phyloP scores from a whole-genome alignment of 192 early-diverging fungal genomes.

The Coemansia reversa region DNA sequence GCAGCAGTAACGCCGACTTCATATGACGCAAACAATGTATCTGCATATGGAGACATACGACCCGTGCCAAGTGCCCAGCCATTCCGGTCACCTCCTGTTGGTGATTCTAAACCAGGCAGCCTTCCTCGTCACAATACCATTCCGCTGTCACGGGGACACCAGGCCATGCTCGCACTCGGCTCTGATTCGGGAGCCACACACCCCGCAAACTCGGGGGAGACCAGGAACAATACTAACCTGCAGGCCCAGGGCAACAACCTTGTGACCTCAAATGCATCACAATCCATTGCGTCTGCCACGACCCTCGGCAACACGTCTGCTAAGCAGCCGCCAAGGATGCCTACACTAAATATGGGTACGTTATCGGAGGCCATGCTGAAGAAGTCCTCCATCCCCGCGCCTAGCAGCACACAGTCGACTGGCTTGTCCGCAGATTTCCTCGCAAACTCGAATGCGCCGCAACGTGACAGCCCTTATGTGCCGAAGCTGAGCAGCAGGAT shows the following conservation, averaged over 20 bases:
- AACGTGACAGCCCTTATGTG: slow-evolving; percentile 19
- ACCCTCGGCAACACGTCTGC: neutral
- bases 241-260: slow-evolving; percentile 1
- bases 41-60: slow-evolving; percentile 30
- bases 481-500: slow-evolving; percentile 7
- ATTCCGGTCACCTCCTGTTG: slow-evolving; percentile 15
- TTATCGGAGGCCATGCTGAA: neutral
- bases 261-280: neutral
- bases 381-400: neutral
- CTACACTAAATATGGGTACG: neutral
- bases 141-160: slow-evolving; percentile 27
- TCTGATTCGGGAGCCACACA: slow-evolving; percentile 1
- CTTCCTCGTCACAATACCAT: slow-evolving; percentile 32
- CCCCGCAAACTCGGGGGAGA: slow-evolving; percentile 8
- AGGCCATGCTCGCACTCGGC: slow-evolving; percentile 10
- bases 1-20: neutral
- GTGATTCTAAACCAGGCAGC: slow-evolving; percentile 7
- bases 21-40: slow-evolving; percentile 5
- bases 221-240: slow-evolving; percentile 16
- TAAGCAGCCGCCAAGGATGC: neutral
- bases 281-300: neutral
- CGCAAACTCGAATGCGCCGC: slow-evolving; percentile 7
- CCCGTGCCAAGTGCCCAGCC: slow-evolving; percentile 34
- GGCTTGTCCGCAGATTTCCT: neutral
- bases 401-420: neutral